phyloP scores from a whole-genome alignment of 495 filamentous ascomycete genomes.

The Talaromyces trachyspermus region DNA sequence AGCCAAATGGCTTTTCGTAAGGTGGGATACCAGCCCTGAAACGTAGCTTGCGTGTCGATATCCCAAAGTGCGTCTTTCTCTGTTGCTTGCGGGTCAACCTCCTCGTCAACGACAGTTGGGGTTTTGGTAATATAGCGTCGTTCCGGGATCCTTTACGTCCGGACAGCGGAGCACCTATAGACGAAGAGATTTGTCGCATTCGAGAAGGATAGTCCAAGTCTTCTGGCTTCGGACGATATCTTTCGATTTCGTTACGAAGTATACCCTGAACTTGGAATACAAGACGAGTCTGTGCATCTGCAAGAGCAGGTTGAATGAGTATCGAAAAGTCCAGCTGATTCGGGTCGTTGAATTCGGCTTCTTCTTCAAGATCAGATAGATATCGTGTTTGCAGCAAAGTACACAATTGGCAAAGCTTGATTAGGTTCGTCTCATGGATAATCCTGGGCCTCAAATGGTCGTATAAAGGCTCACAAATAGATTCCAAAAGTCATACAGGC shows the following conservation, averaged over 20 bases:
- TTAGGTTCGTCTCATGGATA: slow-evolving; percentile 61
- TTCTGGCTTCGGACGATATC: slow-evolving; percentile 59
- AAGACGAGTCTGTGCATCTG: slow-evolving; percentile 68
- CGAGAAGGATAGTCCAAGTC: slow-evolving; percentile 60
- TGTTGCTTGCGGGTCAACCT: slow-evolving; percentile 34
- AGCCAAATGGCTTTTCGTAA: slow-evolving; percentile 75
- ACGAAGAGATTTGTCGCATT: slow-evolving; percentile 38
- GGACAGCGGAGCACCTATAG: slow-evolving; percentile 41
- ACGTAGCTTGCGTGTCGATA: slow-evolving; percentile 43
- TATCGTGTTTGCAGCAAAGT: slow-evolving; percentile 80
- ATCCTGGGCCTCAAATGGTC: slow-evolving; percentile 62
- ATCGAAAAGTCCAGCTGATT: slow-evolving; percentile 58
- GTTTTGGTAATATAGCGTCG: slow-evolving; percentile 44
- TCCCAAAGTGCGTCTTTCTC: slow-evolving; percentile 44
- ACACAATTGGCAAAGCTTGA: slow-evolving; percentile 75
- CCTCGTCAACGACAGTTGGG: slow-evolving; percentile 44
- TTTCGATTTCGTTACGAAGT: slow-evolving; percentile 62
- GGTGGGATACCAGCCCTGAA: slow-evolving; percentile 57
- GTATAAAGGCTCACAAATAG: slow-evolving; percentile 68
- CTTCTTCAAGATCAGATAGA: slow-evolving; percentile 64
- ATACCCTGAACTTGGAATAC: slow-evolving; percentile 64
- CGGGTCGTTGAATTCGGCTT: slow-evolving; percentile 46
- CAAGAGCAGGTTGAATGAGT: slow-evolving; percentile 59
- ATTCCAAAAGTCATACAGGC: slow-evolving; percentile 66
- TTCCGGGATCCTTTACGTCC: slow-evolving; percentile 38